Base-by-base conservation (phyloP, 1,284 basidiomycete genomes). In the Abortiporus biennis region DNA sequence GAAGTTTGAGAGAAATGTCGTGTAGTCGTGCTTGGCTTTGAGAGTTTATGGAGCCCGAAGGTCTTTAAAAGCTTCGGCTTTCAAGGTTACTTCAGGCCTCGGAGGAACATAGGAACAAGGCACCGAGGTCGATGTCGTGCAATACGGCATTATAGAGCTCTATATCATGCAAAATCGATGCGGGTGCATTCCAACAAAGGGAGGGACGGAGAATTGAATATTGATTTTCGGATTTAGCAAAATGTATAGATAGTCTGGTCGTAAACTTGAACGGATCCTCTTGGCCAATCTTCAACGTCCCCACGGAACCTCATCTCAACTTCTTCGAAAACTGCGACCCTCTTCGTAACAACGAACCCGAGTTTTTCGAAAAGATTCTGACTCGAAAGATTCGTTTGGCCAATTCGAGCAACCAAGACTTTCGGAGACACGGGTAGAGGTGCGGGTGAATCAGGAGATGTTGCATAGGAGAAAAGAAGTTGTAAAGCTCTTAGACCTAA, bases 271-370 rank as follows among this genome's bases (percentile, higher is more conserved):
- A 43, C 42, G 15, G 13, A 3, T 11, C 42, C 42, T 21, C n/a
- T 13, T 6, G 15, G 23, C 42, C 42, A 43, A 11, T 30, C 17
- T 9, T 43, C 36, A 19, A n/a, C 13, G 3, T 23, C 32, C 23
- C 42, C 42, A 20, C 42, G 39, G 45, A 47, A 59, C 16, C 73
- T 71, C 75, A 90, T 71, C 63, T 90, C 86, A 1, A 86, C 69
- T 58, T 92, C 86, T 23, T 74, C 64, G 54, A 87, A 92, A 12
- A 90, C 80, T 39, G 76, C 69, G 13, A 88, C 81, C 12, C 67
- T 59, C 54, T 82, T 82, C 24, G 76, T 78, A 22, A 80, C 61
- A 20, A 56, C 57, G 51, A 92, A 91, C 0, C 85, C 85, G 0
- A 92, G 69, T 45, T 71, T 76, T 53, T 73, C 63, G 54, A 91